Evolutionary conservation across 768 basidiomycete species (phyloP).

Genomic region (Boletus insuetus): DNA sequence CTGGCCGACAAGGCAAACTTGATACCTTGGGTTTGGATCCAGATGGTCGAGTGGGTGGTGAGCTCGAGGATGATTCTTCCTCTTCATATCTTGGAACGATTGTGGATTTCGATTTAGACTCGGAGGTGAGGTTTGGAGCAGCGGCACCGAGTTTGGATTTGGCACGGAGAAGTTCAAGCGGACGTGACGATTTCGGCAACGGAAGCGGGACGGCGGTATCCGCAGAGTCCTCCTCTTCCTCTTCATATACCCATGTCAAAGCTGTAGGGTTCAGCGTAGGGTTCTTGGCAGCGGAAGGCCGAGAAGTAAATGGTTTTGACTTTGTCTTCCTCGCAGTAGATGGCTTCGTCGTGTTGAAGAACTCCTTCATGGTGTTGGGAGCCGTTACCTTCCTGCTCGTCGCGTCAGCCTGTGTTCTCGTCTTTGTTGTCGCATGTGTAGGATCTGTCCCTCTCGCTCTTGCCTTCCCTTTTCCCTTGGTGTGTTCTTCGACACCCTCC

Average conservation of each 20-base stretch:
- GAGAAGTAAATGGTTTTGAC: slow-evolving; percentile 1
- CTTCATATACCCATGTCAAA: slow-evolving; percentile 5
- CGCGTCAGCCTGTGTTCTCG: background rate
- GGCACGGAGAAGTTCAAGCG: slow-evolving; percentile 26
- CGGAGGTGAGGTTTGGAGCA: background rate
- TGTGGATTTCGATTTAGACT: background rate
- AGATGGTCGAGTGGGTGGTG: background rate
- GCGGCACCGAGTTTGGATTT: background rate
- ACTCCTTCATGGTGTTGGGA: slow-evolving; percentile 10
- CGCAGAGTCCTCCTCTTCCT: slow-evolving; percentile 7
- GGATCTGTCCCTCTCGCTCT: background rate
- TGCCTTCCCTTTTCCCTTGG: slow-evolving; percentile 12
- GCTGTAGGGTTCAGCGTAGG: background rate
- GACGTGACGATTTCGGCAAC: slow-evolving; percentile 21
- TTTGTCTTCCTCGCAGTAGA: background rate
- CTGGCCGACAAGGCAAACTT: background rate
- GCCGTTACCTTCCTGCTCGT: background rate
- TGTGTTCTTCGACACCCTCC: background rate
- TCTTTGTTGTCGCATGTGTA: background rate
- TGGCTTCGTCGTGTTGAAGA: slow-evolving; percentile 9
- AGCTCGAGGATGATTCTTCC: slow-evolving; percentile 8
- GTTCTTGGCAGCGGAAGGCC: background rate
- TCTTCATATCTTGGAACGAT: slow-evolving; percentile 7
- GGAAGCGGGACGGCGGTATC: background rate
- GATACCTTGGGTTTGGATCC: background rate